Evolutionary conservation across 176 grass and related monocot species (phyloP), one percentile per base, ranked within the genome.

Genomic region (Alloteropsis semialata): DNA sequence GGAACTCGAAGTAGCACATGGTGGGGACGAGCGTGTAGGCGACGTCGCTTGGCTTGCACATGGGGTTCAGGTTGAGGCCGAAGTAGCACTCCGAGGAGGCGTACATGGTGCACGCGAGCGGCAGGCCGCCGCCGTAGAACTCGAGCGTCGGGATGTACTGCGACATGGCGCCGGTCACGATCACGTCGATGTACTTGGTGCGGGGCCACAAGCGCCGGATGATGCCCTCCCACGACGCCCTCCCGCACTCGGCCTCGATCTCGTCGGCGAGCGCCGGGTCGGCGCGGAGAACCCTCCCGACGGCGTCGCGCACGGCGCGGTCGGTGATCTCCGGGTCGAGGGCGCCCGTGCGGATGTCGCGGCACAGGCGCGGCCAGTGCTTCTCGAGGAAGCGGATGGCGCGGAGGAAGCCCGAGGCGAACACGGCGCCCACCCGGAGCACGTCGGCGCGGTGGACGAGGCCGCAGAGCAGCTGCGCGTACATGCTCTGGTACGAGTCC

Each of bases 401-500:
- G 51, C 96, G 96, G 67, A 98, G 94, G 75, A 98, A 93, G 3
- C 96, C 96, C 14, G 96, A 98, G 1, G 96, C 96, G 64, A 98
- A 98, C 14, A 98, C 90, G 11, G 96, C 88, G 77, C 96, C 96
- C 2, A 95, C 92, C 43, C 96, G 91, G 60, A 98, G 75, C 41
- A 98, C 96, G 53, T 98, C 96, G 51, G 72, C 50, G 46, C 92
- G 88, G 84, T 93, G 88, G n/a, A 98, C 69, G 19, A 98, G 86
- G 59, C 96, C 96, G 69, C 92, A 95, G 9, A 98, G 85, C 33
- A 98, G 96, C 85, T 98, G 96, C 6, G 92, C 72, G 53, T 98
- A 98, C 96, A 95, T 98, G 82, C 96, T 98, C 84, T 98, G 96
- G 75, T 95, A 98, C 32, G 96, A 95, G 85, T 98, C 90, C 43